Base-by-base conservation (phyloP, 108 stramenopile genomes). In the Licmophora abbreviata region DNA sequence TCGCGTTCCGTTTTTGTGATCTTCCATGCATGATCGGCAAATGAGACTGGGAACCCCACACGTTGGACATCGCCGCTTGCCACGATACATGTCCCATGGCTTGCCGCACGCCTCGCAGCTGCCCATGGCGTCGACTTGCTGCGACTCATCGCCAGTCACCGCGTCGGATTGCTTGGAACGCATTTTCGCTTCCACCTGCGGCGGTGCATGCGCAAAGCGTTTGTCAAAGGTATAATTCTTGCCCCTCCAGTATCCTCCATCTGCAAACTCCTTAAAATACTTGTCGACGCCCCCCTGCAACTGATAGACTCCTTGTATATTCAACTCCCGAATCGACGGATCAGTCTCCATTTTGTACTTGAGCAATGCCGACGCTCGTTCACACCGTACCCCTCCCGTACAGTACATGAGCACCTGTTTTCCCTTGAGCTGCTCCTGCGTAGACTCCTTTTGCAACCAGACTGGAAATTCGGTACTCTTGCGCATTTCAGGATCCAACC, bases 51-150 rank as follows among this genome's bases (percentile, higher is more conserved):
- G 93, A 11, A 94, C 93, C 30, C 88, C 88, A 68, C 93, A 94
- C 0, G 89, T 88, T 12, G 84, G 83, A 58, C 93, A 94, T 37
- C 87, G 68, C 9, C 87, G 71, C 44, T 94, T 94, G 7, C 93
- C 93, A n/a, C 85, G 64, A 49, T 86, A 94, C 82, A 69, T 86
- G 49, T 94, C 93, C 93, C 93, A 94, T 9, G 86, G 77, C 45
- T 83, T 82, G 6, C 22, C 54, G 53, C 92, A 94, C 15, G 74
- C 76, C 56, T 89, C 88, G 61, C 92, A 94, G 25, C 73, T 66
- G 35, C 82, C 79, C 71, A 84, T 67, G 22, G 65, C 50, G 30
- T 72, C 63, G n/a, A n/a, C n/a, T n/a, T n/a, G n/a, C n/a, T 25
- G 61, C 65, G 1, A 58, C 56, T 34, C 49, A 57, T 14, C 9